Conservation (phyloP, 768 basidiomycete genomes). For the Hirschioporus abietinus region DNA sequence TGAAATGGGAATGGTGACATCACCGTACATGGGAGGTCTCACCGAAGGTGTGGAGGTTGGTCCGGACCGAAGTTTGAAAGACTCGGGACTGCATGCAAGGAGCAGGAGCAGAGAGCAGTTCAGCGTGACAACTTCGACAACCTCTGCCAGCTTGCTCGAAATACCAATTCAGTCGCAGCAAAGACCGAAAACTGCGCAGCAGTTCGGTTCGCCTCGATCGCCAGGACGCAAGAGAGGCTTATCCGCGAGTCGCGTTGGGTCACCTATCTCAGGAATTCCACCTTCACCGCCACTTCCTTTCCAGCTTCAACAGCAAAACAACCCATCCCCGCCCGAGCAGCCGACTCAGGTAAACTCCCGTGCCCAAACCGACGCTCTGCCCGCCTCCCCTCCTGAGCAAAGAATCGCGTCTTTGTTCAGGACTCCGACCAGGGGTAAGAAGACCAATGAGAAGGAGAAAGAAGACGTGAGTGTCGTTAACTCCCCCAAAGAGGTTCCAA, state of each 20-base stretch:
- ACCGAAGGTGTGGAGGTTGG: not conserved
- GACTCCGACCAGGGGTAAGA: not conserved
- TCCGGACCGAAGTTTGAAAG: not conserved
- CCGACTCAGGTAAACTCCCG: not conserved
- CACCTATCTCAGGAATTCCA: not conserved
- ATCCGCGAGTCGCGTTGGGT: not conserved
- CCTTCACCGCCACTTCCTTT: not conserved
- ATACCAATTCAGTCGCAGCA: not conserved
- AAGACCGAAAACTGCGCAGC: not conserved
- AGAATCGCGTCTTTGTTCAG: not conserved
- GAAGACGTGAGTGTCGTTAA: not conserved
- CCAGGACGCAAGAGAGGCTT: not conserved
- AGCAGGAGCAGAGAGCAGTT: not conserved
- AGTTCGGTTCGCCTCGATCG: not conserved
- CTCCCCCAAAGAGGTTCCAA: not conserved
- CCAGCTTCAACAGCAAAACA: not conserved
- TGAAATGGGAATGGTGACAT: not conserved
- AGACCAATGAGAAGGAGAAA: not conserved
- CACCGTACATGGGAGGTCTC: not conserved
- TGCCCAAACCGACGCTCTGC: not conserved
- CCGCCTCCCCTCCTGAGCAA: not conserved
- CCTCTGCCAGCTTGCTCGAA: not conserved
- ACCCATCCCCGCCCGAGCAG: not conserved
- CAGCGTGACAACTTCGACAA: not conserved
- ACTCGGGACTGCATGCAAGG: not conserved